phyloP scores from a whole-genome alignment of 345 rosid genomes.

The Corchorus capsularis region DNA sequence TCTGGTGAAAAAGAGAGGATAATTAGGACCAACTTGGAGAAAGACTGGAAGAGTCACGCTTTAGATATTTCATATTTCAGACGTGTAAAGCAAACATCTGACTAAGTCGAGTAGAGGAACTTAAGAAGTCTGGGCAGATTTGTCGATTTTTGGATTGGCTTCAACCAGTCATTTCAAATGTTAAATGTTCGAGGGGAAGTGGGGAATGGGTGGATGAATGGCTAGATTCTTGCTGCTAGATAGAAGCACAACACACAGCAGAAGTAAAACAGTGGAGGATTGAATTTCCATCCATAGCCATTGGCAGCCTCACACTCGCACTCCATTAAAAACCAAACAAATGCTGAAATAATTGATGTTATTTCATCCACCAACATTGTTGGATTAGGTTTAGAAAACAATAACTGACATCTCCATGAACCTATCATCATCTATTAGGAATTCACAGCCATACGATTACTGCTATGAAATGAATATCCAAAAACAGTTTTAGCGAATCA shows the following conservation, averaged over 20 bases:
- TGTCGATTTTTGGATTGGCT: neutral
- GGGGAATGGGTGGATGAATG: neutral
- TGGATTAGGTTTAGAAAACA: neutral
- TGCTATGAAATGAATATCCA: neutral
- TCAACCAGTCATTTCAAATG: neutral
- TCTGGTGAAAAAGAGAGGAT: too few species aligned
- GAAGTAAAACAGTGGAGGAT: neutral
- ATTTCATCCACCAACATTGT: neutral
- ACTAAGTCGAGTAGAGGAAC: neutral
- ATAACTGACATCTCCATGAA: neutral
- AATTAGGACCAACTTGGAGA: too few species aligned
- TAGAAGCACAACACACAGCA: neutral
- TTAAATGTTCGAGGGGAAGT: neutral
- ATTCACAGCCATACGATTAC: neutral
- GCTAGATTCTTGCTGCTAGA: neutral
- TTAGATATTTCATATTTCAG: neutral
- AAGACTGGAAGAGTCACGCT: too few species aligned
- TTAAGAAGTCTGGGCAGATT: neutral
- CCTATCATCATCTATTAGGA: neutral
- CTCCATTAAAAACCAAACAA: neutral
- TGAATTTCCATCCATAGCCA: neutral
- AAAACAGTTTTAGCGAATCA: neutral
- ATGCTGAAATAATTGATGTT: neutral
- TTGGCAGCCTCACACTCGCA: neutral
- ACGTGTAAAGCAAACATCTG: neutral